Evolutionary conservation across 257 asterid genomes (phyloP).

Genomic region (Striga asiatica): DNA sequence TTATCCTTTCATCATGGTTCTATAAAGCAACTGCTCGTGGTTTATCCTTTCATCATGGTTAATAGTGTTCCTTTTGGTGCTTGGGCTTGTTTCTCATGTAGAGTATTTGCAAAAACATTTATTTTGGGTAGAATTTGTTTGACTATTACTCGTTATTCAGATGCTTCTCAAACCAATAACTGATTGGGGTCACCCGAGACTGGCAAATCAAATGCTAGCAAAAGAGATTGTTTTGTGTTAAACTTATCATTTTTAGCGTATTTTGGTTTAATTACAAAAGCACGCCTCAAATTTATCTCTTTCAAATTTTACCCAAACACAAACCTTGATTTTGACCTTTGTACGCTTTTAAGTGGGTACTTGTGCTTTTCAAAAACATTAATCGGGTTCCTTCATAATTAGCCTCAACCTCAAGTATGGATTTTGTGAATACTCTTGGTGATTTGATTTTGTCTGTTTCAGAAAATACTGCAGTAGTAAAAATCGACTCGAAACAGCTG

Average conservation of each 20-base stretch:
- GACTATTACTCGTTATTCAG: background rate
- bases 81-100: too few species aligned
- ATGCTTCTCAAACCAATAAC: background rate
- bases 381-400: too few species aligned
- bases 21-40: background rate
- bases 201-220: background rate
- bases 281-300: too few species aligned
- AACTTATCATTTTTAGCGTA: background rate
- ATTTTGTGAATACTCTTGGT: too few species aligned
- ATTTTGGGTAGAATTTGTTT: background rate
- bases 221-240: background rate
- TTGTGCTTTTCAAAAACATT: too few species aligned
- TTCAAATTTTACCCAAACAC: too few species aligned
- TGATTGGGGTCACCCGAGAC: background rate
- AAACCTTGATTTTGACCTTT: too few species aligned
- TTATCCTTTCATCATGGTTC: background rate
- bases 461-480: constrained; percentile 16
- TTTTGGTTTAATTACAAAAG: background rate
- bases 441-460: constrained; percentile 17
- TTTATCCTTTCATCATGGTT: background rate
- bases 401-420: too few species aligned
- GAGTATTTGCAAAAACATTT: background rate
- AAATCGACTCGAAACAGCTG: constrained; percentile 15
- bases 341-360: too few species aligned
- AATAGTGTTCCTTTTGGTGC: too few species aligned